Base-by-base conservation (phyloP, 225 moss, liverwort and hornwort genomes). In the Bryum argenteum region DNA sequence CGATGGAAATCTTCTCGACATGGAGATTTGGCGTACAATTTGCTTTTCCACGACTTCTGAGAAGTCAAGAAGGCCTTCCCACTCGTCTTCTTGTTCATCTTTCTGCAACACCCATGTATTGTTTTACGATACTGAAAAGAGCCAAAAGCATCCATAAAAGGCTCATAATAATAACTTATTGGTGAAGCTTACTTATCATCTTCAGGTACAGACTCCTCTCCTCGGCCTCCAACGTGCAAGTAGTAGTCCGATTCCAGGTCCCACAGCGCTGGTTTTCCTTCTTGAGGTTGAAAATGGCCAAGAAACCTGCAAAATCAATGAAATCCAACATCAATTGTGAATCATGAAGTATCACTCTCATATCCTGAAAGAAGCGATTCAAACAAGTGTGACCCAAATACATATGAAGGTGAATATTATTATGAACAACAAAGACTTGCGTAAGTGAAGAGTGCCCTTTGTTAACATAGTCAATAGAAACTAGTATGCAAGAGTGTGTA, bases 191-290 rank as follows among this genome's bases (percentile, higher is more conserved):
- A 87, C 83, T 73, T 70, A 0, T 78, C 66, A 63, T 26, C 56
- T 70, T 63, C 69, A 47, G n/a, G 69, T 13, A 59, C 75, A 76
- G 65, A 81, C 10, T 98, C 92, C 67, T 90, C 91, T 39, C 81
- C 80, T 71, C 79, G 83, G 37, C 88, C 92, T 75, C 97, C 94
- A 70, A 94, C 87, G 51, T 98, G 98, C 48, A 94, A 75, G 79
- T 98, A 98, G 71, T 94, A 94, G 74, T 98, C 94, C 9, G 98
- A 94, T 71, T 98, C 98, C 50, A 92, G 75, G 33, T 94, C 98
- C 98, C 98, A 98, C 9, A 98, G 77, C 15, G 85, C 94, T 21
- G 91, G 91, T 82, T 90, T 94, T 47, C 98, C 98, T 72, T 94
- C 91, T 77, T 92, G 88, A 52, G 98, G 98, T 73, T 89, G 91